Evolutionary conservation across 2,329 filamentous ascomycete species (phyloP).

Genomic region (Didymella pomorum): DNA sequence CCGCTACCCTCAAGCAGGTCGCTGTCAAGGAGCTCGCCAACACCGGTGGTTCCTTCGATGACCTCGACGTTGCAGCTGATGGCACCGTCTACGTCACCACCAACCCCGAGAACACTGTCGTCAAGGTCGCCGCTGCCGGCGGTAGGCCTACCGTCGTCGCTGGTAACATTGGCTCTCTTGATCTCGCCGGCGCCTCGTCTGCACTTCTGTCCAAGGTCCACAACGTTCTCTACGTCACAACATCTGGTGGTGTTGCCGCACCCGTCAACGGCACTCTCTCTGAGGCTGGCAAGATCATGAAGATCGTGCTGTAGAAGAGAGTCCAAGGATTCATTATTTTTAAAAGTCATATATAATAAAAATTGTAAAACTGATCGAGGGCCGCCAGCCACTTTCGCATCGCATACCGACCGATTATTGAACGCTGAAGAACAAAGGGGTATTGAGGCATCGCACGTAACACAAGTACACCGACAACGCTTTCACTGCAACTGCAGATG

Average conservation of each 20-base stretch:
- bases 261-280: conserved; percentile 21
- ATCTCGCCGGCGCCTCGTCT: conserved; percentile 19
- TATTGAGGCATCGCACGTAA: conserved; percentile 6
- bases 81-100: conserved; percentile 19
- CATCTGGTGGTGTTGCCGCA: conserved; percentile 19
- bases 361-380: not conserved
- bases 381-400: not conserved
- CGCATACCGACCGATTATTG: not conserved
- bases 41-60: conserved; percentile 20
- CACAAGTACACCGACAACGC: conserved; percentile 2
- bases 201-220: conserved; percentile 17
- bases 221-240: conserved; percentile 22
- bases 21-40: conserved; percentile 20
- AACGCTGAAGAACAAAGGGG: conserved; percentile 6
- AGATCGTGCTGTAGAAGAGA: conserved; percentile 8
- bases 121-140: conserved; percentile 21
- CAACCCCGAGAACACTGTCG: conserved; percentile 22
- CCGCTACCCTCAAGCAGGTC: conserved; percentile 17
- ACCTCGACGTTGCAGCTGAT: conserved; percentile 18
- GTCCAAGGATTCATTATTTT: not conserved
- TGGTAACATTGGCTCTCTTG: conserved; percentile 13
- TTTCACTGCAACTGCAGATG: not conserved
- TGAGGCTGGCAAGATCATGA: conserved; percentile 23
- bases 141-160: conserved; percentile 17
- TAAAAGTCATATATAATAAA: not conserved